Base-by-base conservation (phyloP, 148 eudicot species). In the Drosera capensis region DNA sequence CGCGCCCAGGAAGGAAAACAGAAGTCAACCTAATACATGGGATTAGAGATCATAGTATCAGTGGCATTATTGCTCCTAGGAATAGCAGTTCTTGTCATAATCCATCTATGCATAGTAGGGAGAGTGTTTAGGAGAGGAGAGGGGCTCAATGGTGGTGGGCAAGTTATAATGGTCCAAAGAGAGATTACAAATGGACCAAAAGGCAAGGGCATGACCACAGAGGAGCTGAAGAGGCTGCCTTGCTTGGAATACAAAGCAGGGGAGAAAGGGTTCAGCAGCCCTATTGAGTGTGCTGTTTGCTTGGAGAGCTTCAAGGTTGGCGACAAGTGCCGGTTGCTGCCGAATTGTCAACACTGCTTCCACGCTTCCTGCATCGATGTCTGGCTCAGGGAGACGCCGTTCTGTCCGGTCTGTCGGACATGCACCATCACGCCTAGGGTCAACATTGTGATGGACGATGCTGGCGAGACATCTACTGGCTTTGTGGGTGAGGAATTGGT, bases 311-410 rank as follows among this genome's bases (percentile, higher is more conserved):
- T 79, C 35, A 63, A 57, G 49, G 57, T 19, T 8, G 81, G 81
- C 11, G 87, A 83, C 25, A 68, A 51, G 50, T 83, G 94, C 52
- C 60, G 87, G 46, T 49, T 67, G 25, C 34, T 83, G 46, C 94
- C 94, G 2, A 47, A 36, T 34, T 83, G 94, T 43, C 60, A 54
- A 38, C 94, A 83, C 51, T 68, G 67, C 13, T 83, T 76, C 47
- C 94, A 83, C 57, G 78, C 66, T 25, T 51, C 63, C 14, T 83
- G 94, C 45, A 71, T 83, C 62, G 94, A 83, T 69, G 48, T 50
- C 9, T 83, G 87, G 87, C 78, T 83, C n/a, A 34, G 51, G 46
- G 70, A 60, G 40, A 51, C 67, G 11, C 73, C 80, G 15, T 19
- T 64, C 44, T 83, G 94, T 49, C 94, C 94, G 0, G 40, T 83